Base-by-base conservation (phyloP, 2,329 filamentous ascomycete genomes). In the Cordyceps javanica region DNA sequence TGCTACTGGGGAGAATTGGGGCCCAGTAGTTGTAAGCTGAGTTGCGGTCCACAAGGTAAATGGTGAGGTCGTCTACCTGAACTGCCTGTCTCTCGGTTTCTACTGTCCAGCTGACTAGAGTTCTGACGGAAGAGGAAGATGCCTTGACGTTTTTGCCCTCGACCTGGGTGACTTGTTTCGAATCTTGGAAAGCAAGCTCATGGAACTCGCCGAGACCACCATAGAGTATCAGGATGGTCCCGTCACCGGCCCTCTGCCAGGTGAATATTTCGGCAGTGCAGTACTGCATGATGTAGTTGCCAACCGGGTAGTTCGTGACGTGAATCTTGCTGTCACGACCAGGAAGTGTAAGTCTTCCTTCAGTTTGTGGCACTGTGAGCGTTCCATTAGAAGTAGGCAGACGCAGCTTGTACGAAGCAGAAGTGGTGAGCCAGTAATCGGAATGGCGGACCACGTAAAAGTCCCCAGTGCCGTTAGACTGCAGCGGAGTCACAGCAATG, bases 181-280 rank as follows among this genome's bases (percentile, higher is more conserved):
- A 28, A 23, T 49, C n/a, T 54, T 21, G 25, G 21, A 83, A 66
- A 2, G 77, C 80, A 13, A 87, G 68, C 65, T 88, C 85, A 61
- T 87, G 83, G 3, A 73, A 73, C 64, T 88, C 85, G 13, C 75
- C 77, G 3, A 77, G 72, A 2, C 79, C 82, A 16, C 81, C 82
- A 61, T 88, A 88, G 2, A 88, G 72, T 2, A 88, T 70, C 1
- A 87, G 68, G 0, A 82, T 77, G 16, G 80, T 83, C 66, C 79
- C 80, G 46, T 78, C 70, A 1, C 73, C 75, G 60, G 84, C 83
- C 61, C 82, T 77, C 68, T 88, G 84, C 79, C 82, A 86, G 0
- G 82, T 87, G 62, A 83, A 83, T 53, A 88, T 78, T 64, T 89
- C 85, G 0, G 82, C 83, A 5, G 85, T 84, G 0, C 82, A 87